Evolutionary conservation across 2,329 filamentous ascomycete genomes (phyloP).

Genomic region (Chrysosporium queenslandicum): DNA sequence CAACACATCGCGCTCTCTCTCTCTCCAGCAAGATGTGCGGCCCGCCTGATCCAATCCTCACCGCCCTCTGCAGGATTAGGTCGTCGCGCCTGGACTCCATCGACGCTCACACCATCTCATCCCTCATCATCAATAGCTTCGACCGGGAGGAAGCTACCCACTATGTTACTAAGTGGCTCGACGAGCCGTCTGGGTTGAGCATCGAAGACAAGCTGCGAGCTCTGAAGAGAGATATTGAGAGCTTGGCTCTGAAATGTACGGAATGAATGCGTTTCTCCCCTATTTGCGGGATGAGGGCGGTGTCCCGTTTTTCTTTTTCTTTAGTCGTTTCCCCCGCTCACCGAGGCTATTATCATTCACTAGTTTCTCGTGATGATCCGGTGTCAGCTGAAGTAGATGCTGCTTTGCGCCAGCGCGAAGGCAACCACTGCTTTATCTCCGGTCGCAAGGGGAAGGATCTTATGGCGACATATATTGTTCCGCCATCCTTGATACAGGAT

Average conservation of each 20-base stretch:
- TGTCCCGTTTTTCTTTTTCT: too few relatives aligned
- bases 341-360: neutral
- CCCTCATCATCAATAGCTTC: neutral
- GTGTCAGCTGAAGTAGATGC: neutral
- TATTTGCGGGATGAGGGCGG: too few relatives aligned
- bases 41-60: neutral
- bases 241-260: slow-evolving; percentile 1
- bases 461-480: slow-evolving; percentile 5
- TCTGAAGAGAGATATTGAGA: neutral
- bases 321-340: too few relatives aligned
- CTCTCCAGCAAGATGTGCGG: neutral
- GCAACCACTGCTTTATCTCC: slow-evolving; percentile 2
- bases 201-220: neutral
- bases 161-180: neutral
- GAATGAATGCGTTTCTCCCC: too few relatives aligned
- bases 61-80: neutral
- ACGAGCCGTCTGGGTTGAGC: neutral
- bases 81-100: neutral
- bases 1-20: too few relatives aligned
- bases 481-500: slow-evolving; percentile 1
- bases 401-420: slow-evolving; percentile 6
- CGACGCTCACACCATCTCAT: neutral
- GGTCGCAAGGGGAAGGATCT: neutral
- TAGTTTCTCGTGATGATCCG: neutral
- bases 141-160: neutral